These are phyloP conservation scores for Pythium rhizo-oryzae DNA, from an alignment of 352 stramenopile genomes.

Conservation along the genomic window DNA sequence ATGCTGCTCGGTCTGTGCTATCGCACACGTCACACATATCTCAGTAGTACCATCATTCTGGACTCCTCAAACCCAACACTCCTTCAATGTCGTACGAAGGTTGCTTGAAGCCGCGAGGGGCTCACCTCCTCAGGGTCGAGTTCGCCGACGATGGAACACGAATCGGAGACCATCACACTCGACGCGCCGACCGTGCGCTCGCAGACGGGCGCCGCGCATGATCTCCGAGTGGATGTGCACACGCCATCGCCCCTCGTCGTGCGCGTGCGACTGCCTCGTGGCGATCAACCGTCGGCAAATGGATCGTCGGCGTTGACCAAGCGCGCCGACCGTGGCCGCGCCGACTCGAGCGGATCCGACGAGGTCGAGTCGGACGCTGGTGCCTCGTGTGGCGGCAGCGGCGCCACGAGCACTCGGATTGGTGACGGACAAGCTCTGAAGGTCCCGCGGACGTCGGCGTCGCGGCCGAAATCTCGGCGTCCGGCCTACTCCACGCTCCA, in stretches of 20 bases:
- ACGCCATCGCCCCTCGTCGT: not conserved
- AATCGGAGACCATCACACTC: not conserved
- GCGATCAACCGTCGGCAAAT: no score
- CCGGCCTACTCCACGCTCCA: conserved; percentile 2
- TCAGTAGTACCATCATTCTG: no score
- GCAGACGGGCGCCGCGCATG: no score
- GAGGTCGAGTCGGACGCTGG: not conserved
- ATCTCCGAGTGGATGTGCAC: not conserved
- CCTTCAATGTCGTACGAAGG: not conserved
- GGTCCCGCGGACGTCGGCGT: no score
- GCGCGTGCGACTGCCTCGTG: not conserved
- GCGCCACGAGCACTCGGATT: no score
- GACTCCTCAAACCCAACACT: no score
- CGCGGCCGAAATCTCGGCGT: not conserved
- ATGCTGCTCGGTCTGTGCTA: no score
- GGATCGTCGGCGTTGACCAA: no score
- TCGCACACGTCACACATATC: not conserved
- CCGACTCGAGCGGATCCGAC: not conserved
- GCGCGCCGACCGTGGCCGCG: no score
- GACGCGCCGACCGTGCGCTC: no score
- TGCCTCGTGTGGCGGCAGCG: not conserved
- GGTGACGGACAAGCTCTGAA: no score
- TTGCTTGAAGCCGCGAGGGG: not conserved
- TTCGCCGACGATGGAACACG: not conserved
- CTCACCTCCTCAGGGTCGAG: not conserved